Percentiles rank a stretch among this genome's conserved stretches.
Conservation (phyloP, 805 yeast species). For the Metschnikowia shivogae region DNA sequence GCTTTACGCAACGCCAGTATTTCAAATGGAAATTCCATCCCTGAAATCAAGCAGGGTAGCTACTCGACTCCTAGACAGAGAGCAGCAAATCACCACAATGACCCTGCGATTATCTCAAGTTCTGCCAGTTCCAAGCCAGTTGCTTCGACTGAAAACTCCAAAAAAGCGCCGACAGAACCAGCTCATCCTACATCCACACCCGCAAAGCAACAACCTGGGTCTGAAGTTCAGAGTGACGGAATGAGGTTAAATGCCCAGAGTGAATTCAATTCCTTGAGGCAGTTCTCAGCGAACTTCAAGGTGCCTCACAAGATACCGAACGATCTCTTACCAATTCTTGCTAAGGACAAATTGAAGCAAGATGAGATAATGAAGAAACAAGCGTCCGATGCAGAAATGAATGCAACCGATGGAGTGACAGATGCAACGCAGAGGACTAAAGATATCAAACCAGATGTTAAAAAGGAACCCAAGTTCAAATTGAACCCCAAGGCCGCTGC, state of each 20-base stretch:
- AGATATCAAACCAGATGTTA: slow-evolving; percentile 3
- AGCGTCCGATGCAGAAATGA: slow-evolving; percentile 10
- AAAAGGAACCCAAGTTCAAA: slow-evolving; percentile 43
- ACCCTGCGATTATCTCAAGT: slow-evolving; percentile 64
- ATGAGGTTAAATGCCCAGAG: slow-evolving; percentile 49
- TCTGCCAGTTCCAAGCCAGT: slow-evolving; percentile 33
- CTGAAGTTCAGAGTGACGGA: slow-evolving; percentile 29
- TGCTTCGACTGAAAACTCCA: neutral
- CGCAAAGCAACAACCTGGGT: slow-evolving; percentile 5
- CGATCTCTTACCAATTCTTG: slow-evolving; percentile 63
- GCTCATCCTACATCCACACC: slow-evolving; percentile 9
- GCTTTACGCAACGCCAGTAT: slow-evolving; percentile 35
- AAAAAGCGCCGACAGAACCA: slow-evolving; percentile 13
- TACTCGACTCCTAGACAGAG: slow-evolving; percentile 58
- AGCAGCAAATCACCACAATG: slow-evolving; percentile 48
- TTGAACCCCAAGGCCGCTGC: slow-evolving; percentile 67
- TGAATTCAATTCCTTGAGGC: slow-evolving; percentile 66
- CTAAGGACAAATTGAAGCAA: slow-evolving; percentile 65
- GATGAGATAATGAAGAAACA: slow-evolving; percentile 51
- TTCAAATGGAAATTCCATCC: slow-evolving; percentile 16
- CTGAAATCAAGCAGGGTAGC: slow-evolving; percentile 28
- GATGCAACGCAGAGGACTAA: slow-evolving; percentile 5
- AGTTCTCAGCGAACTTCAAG: slow-evolving; percentile 78
- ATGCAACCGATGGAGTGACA: slow-evolving; percentile 1
- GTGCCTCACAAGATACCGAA: slow-evolving; percentile 58